Conservation (phyloP, 2,329 filamentous ascomycete genomes). For the Cladophialophora bantiana region DNA sequence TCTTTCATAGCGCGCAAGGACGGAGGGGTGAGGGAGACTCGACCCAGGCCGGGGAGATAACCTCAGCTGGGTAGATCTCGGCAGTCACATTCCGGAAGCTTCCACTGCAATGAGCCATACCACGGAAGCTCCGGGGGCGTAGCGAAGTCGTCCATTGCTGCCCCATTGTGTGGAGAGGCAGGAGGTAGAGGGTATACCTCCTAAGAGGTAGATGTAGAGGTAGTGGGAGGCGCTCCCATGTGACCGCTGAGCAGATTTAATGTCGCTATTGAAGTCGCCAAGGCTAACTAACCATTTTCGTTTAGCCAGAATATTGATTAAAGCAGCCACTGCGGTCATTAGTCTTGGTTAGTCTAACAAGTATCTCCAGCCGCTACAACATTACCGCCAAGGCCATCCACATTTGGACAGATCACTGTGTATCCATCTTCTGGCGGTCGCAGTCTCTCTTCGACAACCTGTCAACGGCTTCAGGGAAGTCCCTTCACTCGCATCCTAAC, state of each 20-base stretch:
- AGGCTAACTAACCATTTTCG: background rate
- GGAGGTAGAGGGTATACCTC: too few species aligned
- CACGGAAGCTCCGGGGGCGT: background rate
- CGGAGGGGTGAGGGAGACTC: background rate
- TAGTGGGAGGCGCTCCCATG: too few species aligned
- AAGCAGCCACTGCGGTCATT: background rate
- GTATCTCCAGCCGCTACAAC: background rate
- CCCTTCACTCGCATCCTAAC: background rate
- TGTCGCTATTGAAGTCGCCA: background rate
- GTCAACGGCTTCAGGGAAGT: slow-evolving; percentile 11
- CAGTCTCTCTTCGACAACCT: slow-evolving; percentile 7
- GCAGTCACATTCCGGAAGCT: background rate
- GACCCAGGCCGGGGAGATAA: background rate
- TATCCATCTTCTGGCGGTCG: slow-evolving; percentile 7
- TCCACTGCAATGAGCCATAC: background rate
- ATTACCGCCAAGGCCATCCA: slow-evolving; percentile 17
- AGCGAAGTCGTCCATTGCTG: background rate
- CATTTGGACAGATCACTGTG: slow-evolving; percentile 24
- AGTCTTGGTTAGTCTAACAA: background rate
- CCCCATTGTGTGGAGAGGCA: background rate
- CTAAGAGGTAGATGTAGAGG: too few species aligned
- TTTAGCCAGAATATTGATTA: background rate
- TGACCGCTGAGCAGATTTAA: too few species aligned
- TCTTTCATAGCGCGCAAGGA: background rate
- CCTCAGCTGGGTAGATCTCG: background rate